Base-by-base conservation (phyloP, 495 filamentous ascomycete species). In the Penicillium maclennaniae region DNA sequence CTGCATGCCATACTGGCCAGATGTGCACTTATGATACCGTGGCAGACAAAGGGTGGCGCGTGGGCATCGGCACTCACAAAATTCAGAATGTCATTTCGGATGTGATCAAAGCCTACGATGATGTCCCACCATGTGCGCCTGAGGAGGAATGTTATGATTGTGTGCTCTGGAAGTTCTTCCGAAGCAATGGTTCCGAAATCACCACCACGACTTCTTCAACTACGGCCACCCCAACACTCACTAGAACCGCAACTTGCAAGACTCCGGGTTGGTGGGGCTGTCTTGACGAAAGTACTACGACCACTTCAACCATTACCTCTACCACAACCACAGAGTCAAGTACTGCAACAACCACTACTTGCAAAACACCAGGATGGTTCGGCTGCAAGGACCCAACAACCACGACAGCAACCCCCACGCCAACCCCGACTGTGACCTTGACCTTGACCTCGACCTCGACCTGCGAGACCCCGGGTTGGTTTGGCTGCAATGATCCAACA, bases 11-110 rank as follows among this genome's bases (percentile, higher is more conserved):
- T 56, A 88, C 89, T 0, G 93, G 93, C 19, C 75, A 80, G 21
- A 86, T 91, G 65, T 97, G 95, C 65, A 78, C 85, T 6, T 98
- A 95, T 65, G 92, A 98, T 65, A 91, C 90, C 0, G 92, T 97
- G 26, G 82, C 72, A 21, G 91, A 96, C 62, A 85, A 91, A 61
- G 88, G 89, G 28, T 97, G 93, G 88, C 81, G 95, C 15, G 87
- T 95, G 8, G 88, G 87, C 6, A 77, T 95, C 28, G 85, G 87
- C 7, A 91, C 86, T 21, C 93, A 98, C 68, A 87, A 85, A 59
- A 97, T 98, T 59, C 79, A 82, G 41, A 80, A 73, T 20, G 91
- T 97, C 37, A 95, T 97, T 54, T 75, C 79, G 20, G 87, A 96
- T 67, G 90, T 97, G 8, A 78, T 97, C 46, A 78, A 87, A 61